These are phyloP conservation scores for Microcyclospora pomicola DNA, from an alignment of 2,329 filamentous ascomycete genomes.

Conservation along the genomic window DNA sequence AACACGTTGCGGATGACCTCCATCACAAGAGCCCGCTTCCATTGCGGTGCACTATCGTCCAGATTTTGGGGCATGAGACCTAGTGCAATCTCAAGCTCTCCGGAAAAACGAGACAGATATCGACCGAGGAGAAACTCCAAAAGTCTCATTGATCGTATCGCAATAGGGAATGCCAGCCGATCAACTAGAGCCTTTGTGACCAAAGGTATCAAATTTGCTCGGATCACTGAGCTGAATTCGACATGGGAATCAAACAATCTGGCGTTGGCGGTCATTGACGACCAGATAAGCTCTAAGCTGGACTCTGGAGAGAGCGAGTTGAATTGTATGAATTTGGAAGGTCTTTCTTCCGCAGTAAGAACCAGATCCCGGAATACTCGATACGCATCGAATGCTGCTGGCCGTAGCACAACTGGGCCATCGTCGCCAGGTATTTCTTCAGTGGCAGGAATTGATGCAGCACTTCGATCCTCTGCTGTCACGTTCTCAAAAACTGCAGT, in stretches of 20 bases:
- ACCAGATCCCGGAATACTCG: constrained; percentile 83
- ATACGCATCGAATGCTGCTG: constrained; percentile 75
- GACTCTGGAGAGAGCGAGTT: constrained; percentile 68
- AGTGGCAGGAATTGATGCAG: constrained; percentile 35
- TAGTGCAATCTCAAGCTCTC: constrained; percentile 72
- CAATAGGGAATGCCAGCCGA: constrained; percentile 64
- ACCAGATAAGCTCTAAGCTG: constrained; percentile 82
- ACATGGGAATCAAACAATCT: constrained; percentile 62
- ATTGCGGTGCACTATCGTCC: constrained; percentile 62
- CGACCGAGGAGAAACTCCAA: constrained; percentile 67
- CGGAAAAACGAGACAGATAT: constrained; percentile 59
- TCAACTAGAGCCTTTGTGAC: constrained; percentile 66
- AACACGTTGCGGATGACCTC: constrained; percentile 82
- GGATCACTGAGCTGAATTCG: constrained; percentile 69
- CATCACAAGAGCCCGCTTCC: constrained; percentile 84
- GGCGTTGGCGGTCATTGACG: constrained; percentile 74
- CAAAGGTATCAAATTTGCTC: constrained; percentile 67
- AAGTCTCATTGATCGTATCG: constrained; percentile 69
- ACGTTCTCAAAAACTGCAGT: constrained; percentile 91
- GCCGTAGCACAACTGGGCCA: constrained; percentile 51
- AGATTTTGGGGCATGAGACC: constrained; percentile 72
- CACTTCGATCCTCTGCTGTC: constrained; percentile 58
- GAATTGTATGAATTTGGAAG: constrained; percentile 68
- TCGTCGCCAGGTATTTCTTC: constrained; percentile 55
- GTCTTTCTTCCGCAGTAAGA: constrained; percentile 70